Percentiles rank a stretch among this genome's conserved stretches.
Evolutionary conservation across 495 filamentous ascomycete genomes (phyloP).

Genomic region (Hypoxylon rickii): DNA sequence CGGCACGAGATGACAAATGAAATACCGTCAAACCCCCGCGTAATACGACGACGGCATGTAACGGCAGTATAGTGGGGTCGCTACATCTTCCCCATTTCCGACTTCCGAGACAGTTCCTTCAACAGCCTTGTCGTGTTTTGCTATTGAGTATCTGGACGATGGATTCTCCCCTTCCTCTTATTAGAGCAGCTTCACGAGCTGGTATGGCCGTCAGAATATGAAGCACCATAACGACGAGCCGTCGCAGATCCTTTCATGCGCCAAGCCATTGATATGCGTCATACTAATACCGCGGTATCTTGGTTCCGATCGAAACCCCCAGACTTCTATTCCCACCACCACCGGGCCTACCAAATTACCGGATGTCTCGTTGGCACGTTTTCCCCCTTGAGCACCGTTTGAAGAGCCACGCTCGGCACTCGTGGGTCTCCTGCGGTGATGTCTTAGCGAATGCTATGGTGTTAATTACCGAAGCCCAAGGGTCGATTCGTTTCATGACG

Average conservation of each 20-base stretch:
- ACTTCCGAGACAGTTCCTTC: conserved; percentile 18
- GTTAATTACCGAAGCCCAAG: too few relatives aligned
- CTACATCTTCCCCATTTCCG: conserved; percentile 20
- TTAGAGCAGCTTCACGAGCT: too few relatives aligned
- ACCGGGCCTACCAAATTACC: too few relatives aligned
- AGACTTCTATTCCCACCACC: too few relatives aligned
- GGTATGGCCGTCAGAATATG: background rate
- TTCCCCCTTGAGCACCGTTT: too few relatives aligned
- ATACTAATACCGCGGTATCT: background rate
- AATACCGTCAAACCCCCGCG: conserved; percentile 1
- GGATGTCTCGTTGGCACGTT: too few relatives aligned
- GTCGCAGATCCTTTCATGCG: background rate
- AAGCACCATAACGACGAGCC: background rate
- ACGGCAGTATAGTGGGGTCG: conserved; percentile 17
- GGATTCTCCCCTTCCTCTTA: background rate
- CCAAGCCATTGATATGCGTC: background rate
- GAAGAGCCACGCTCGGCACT: too few relatives aligned
- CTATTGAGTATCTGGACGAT: conserved; percentile 14
- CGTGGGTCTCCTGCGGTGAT: too few relatives aligned
- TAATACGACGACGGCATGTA: conserved; percentile 30
- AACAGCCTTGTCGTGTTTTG: background rate
- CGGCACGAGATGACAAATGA: conserved; percentile 9
- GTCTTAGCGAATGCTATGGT: too few relatives aligned
- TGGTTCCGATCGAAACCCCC: background rate
- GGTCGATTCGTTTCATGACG: background rate